Evolutionary conservation across 805 yeast species (phyloP).

Genomic region (Candida dajiaensis): DNA sequence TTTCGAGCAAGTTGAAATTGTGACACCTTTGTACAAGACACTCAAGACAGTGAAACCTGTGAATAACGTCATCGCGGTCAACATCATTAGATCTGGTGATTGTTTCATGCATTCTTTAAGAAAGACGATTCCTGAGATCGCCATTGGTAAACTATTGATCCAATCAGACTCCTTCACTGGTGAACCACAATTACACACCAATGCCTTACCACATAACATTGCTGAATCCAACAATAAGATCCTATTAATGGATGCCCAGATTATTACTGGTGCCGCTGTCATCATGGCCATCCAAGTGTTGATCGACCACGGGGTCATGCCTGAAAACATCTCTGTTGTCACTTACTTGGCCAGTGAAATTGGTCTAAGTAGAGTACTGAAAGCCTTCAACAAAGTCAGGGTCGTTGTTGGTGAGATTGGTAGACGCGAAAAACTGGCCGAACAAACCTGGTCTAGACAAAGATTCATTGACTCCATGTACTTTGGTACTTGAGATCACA

Average conservation of each 20-base stretch:
- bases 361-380: constrained; percentile 65
- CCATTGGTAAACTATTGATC: constrained; percentile 77
- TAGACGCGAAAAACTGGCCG: constrained; percentile 37
- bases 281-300: constrained; percentile 91
- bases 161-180: constrained; percentile 88
- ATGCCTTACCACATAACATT: constrained; percentile 51
- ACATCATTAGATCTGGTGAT: constrained; percentile 86
- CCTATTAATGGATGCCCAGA: constrained; percentile 78
- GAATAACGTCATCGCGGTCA: constrained; percentile 62
- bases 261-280: constrained; percentile 88
- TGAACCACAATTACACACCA: constrained; percentile 89
- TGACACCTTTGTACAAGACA: constrained; percentile 35
- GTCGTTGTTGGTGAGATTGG: constrained; percentile 68
- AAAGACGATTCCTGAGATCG: constrained; percentile 69
- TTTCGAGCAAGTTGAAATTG: constrained; percentile 30
- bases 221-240: constrained; percentile 33
- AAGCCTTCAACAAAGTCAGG: constrained; percentile 59
- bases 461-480: constrained; percentile 73
- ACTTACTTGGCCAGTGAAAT: constrained; percentile 71
- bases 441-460: constrained; percentile 54
- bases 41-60: constrained; percentile 25
- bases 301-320: constrained; percentile 68
- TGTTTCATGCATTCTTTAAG: constrained; percentile 79
- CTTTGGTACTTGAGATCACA: constrained; percentile 51
- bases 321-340: constrained; percentile 59